These are phyloP conservation scores for Pholiota molesta DNA, from an alignment of 768 basidiomycete species.

Conservation along the genomic window DNA sequence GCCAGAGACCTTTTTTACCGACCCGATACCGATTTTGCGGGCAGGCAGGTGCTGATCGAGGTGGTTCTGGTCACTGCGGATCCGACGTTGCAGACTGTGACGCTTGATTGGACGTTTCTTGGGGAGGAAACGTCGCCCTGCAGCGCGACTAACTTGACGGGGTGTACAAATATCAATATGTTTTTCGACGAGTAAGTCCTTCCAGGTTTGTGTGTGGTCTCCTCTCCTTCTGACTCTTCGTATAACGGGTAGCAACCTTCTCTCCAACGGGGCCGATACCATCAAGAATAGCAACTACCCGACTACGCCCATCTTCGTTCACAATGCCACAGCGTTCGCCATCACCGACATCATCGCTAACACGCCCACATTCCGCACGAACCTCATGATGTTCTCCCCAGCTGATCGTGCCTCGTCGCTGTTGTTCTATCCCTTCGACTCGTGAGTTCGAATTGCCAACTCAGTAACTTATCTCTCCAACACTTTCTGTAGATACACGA, in stretches of 20 bases:
- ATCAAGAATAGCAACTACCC: neutral
- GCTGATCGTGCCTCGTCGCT: conserved; percentile 11
- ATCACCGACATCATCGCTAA: conserved; percentile 12
- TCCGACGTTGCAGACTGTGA: conserved; percentile 16
- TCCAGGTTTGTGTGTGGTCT: neutral
- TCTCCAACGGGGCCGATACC: neutral
- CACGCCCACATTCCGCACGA: conserved; percentile 21
- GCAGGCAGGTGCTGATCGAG: neutral
- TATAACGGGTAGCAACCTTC: neutral
- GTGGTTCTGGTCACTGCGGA: conserved; percentile 18
- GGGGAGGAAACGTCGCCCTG: neutral
- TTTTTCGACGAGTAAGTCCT: conserved; percentile 18
- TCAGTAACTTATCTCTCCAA: neutral
- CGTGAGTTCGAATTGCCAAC: neutral
- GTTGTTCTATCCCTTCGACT: conserved; percentile 23
- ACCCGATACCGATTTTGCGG: neutral
- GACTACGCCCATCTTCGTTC: neutral
- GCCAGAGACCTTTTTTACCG: conserved; percentile 3
- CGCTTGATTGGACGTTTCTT: conserved; percentile 19
- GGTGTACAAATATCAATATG: conserved; percentile 19
- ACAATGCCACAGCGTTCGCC: neutral
- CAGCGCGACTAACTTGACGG: conserved; percentile 9
- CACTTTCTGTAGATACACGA: neutral
- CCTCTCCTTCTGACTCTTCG: conserved; percentile 13
- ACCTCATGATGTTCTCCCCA: conserved; percentile 19